phyloP scores from a whole-genome alignment of 495 filamentous ascomycete species.

The Tuber brumale region DNA sequence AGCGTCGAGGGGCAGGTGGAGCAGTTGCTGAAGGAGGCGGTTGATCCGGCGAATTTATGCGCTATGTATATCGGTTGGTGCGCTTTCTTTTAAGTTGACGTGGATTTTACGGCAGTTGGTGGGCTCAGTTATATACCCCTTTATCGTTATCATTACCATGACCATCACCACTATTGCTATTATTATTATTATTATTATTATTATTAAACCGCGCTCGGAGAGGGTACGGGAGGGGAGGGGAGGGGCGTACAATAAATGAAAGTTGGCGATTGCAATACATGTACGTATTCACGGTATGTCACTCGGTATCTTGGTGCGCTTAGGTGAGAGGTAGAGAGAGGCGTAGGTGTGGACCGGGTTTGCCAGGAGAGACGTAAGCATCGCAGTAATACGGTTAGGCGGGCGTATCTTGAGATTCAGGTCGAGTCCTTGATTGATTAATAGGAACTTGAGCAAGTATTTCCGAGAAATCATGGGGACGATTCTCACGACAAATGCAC shows the following conservation, averaged over 20 bases:
- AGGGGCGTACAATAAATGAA: not conserved
- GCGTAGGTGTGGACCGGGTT: not conserved
- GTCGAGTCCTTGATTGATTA: not conserved
- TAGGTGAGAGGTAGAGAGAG: not conserved
- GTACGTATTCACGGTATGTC: not conserved
- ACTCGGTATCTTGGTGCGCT: not conserved
- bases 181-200: not conserved
- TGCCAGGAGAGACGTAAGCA: not conserved
- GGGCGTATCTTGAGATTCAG: not conserved
- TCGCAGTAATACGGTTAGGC: not conserved
- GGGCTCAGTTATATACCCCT: not conserved
- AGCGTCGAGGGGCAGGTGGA: constrained; percentile 95
- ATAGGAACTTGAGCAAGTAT: not conserved
- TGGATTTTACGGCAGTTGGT: not conserved
- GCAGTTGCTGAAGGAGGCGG: constrained; percentile 78
- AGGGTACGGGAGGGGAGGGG: not conserved
- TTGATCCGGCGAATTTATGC: constrained; percentile 65
- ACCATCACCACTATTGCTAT: not conserved
- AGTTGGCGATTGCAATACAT: not conserved
- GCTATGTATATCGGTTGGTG: constrained; percentile 99
- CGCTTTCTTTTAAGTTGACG: constrained; percentile 64
- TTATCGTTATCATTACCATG: not conserved
- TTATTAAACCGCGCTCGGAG: not conserved
- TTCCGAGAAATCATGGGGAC: not conserved
- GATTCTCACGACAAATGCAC: not conserved